These are phyloP conservation scores for Psilocybe sp. DNA, from an alignment of 768 basidiomycete genomes.

Conservation along the genomic window DNA sequence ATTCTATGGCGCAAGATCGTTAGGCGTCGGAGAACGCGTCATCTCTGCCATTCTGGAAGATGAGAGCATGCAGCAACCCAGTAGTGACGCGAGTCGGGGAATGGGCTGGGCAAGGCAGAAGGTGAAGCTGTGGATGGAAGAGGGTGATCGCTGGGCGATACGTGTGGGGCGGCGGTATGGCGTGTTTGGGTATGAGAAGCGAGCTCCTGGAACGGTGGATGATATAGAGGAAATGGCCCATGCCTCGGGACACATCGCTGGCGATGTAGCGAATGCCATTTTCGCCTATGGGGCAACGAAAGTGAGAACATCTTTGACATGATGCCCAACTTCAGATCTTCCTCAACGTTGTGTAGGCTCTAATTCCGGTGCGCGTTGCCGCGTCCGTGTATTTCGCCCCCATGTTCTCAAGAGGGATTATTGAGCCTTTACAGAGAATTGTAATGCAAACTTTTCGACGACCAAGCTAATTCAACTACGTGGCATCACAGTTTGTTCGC, in stretches of 20 bases:
- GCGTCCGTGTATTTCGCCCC: constrained; percentile 73
- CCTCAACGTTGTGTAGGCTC: constrained; percentile 45
- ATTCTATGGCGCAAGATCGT: constrained; percentile 64
- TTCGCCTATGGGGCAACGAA: constrained; percentile 81
- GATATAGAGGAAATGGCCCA: constrained; percentile 20
- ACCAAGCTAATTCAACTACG: background rate
- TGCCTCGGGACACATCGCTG: constrained; percentile 49
- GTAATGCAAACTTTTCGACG: constrained; percentile 31
- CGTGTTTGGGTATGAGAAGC: constrained; percentile 72
- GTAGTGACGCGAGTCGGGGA: background rate
- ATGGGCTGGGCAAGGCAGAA: constrained; percentile 39
- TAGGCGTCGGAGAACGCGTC: constrained; percentile 69
- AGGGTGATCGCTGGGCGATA: constrained; percentile 71
- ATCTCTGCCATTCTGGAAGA: constrained; percentile 38
- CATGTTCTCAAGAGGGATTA: constrained; percentile 60
- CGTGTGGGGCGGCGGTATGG: constrained; percentile 78
- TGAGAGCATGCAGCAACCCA: background rate
- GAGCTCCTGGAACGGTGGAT: constrained; percentile 25
- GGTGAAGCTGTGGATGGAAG: constrained; percentile 63
- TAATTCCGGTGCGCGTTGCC: constrained; percentile 72
- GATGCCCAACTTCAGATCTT: background rate
- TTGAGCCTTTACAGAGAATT: constrained; percentile 56
- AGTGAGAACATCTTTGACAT: constrained; percentile 35
- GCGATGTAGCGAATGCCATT: constrained; percentile 79
- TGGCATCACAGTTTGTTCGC: too few relatives aligned